A percentile compares a stretch with the other conserved stretches of the same genome.
phyloP scores from a whole-genome alignment of 1,284 basidiomycete genomes.

The Leccinum subrobustum region DNA sequence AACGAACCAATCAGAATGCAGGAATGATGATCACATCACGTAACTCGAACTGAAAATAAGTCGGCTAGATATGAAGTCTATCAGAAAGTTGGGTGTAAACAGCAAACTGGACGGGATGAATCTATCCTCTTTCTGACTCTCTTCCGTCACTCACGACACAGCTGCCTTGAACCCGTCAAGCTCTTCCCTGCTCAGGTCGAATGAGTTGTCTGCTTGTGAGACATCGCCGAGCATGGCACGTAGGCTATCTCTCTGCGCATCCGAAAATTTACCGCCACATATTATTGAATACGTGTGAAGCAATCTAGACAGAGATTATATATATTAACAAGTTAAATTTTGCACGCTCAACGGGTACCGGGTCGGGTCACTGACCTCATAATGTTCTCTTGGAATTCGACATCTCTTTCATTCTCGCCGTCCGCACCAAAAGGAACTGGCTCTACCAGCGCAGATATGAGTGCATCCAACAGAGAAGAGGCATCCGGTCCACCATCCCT shows the following conservation, averaged over 20 bases:
- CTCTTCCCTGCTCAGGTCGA: slow-evolving; percentile 31
- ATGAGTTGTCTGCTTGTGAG: slow-evolving; percentile 15
- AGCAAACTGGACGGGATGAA: slow-evolving; percentile 12
- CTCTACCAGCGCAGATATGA: slow-evolving; percentile 45
- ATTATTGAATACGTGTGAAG: slow-evolving; percentile 54
- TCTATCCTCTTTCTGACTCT: slow-evolving; percentile 17
- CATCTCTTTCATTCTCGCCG: slow-evolving; percentile 69
- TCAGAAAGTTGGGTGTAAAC: slow-evolving; percentile 14
- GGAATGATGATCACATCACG: slow-evolving; percentile 23
- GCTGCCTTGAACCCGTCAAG: slow-evolving; percentile 25
- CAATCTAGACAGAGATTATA: slow-evolving; percentile 36
- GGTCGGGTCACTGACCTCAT: slow-evolving; percentile 47
- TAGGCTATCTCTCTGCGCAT: slow-evolving; percentile 43
- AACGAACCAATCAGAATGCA: slow-evolving; percentile 23
- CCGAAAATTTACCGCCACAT: slow-evolving; percentile 43
- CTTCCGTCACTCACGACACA: slow-evolving; percentile 23
- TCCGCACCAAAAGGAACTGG: slow-evolving; percentile 67
- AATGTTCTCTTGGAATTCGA: slow-evolving; percentile 82
- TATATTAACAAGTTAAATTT: not conserved
- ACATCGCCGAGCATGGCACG: slow-evolving; percentile 32
- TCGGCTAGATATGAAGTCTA: slow-evolving; percentile 29
- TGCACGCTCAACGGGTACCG: slow-evolving; percentile 4
- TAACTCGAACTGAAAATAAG: slow-evolving; percentile 26
- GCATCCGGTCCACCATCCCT: slow-evolving; percentile 28
- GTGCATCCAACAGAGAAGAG: slow-evolving; percentile 38